Evolutionary conservation across 1,139 yeast genomes (phyloP).

Genomic region (Yamadazyma diddensiae): DNA sequence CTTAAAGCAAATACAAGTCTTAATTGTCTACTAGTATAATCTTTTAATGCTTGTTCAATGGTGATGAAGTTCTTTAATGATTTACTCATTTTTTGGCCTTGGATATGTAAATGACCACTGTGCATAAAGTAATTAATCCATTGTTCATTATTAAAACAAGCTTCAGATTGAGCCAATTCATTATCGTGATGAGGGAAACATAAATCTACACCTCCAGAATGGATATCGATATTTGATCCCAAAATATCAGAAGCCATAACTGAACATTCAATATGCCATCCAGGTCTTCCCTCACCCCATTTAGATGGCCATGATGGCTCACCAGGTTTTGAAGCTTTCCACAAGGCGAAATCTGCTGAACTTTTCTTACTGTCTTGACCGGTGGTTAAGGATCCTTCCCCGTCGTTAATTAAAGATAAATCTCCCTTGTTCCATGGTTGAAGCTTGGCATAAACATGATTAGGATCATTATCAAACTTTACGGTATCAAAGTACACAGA

Average conservation of each 20-base stretch:
- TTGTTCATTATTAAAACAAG: slow-evolving; percentile 81
- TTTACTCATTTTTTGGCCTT: slow-evolving; percentile 97
- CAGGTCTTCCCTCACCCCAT: slow-evolving; percentile 98
- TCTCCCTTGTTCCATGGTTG: slow-evolving; percentile 98
- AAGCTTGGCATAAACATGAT: slow-evolving; percentile 87
- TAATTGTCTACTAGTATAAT: slow-evolving; percentile 73
- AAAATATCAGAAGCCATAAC: slow-evolving; percentile 95
- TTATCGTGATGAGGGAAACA: slow-evolving; percentile 99
- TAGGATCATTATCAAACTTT: slow-evolving; percentile 66
- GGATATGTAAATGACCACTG: slow-evolving; percentile 95
- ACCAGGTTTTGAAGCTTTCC: slow-evolving; percentile 97
- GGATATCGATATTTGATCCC: slow-evolving; percentile 86
- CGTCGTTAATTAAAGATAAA: slow-evolving; percentile 82
- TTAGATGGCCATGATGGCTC: slow-evolving; percentile 96
- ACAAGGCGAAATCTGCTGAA: slow-evolving; percentile 87
- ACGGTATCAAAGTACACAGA: slow-evolving; percentile 93
- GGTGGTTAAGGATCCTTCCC: slow-evolving; percentile 85
- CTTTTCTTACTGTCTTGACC: slow-evolving; percentile 57
- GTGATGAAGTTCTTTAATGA: slow-evolving; percentile 93
- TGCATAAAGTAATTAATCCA: slow-evolving; percentile 97
- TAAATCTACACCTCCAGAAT: slow-evolving; percentile 94
- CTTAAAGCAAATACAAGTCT: slow-evolving; percentile 87
- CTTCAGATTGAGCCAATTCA: slow-evolving; percentile 96
- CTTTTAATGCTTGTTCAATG: slow-evolving; percentile 80
- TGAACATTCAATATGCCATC: slow-evolving; percentile 99